A percentile compares a stretch with the other conserved stretches of the same genome.
Conservation (phyloP, 2,329 filamentous ascomycete species). For the Fusarium sp. region DNA sequence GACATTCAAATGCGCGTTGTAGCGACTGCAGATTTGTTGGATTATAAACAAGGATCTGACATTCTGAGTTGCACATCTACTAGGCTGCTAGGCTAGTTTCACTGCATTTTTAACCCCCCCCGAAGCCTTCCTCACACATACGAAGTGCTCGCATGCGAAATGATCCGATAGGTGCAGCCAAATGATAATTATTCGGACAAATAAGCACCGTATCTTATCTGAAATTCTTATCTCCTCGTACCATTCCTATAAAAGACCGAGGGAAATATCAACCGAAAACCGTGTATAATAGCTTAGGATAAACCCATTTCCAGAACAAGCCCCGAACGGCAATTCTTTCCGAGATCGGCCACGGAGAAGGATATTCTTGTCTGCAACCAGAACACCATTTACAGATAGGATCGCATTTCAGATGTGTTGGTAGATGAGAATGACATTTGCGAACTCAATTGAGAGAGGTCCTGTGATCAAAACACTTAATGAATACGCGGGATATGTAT, state of each 20-base stretch:
- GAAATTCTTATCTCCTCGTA: constrained; percentile 2
- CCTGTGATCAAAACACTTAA: not conserved
- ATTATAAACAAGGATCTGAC: too few species aligned
- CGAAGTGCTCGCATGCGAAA: not conserved
- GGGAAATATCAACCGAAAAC: not conserved
- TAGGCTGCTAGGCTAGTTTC: too few species aligned
- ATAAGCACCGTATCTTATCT: constrained; percentile 1
- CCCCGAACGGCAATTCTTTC: not conserved
- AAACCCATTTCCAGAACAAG: not conserved
- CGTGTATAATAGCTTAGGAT: not conserved
- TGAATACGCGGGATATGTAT: not conserved
- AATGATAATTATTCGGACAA: not conserved
- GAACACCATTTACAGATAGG: not conserved
- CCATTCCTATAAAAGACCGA: not conserved
- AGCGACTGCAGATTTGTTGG: too few species aligned
- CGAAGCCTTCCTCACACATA: not conserved
- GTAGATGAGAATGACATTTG: not conserved
- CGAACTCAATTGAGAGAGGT: not conserved
- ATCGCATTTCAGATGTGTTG: not conserved
- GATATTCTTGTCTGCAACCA: not conserved
- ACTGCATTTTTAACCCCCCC: too few species aligned
- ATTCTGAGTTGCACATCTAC: too few species aligned
- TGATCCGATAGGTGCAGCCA: not conserved
- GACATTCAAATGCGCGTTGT: too few species aligned
- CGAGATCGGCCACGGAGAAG: constrained; percentile 16